These are phyloP conservation scores for Verticillium albo-atrum DNA, from an alignment of 2,329 filamentous ascomycete genomes.

Conservation along the genomic window DNA sequence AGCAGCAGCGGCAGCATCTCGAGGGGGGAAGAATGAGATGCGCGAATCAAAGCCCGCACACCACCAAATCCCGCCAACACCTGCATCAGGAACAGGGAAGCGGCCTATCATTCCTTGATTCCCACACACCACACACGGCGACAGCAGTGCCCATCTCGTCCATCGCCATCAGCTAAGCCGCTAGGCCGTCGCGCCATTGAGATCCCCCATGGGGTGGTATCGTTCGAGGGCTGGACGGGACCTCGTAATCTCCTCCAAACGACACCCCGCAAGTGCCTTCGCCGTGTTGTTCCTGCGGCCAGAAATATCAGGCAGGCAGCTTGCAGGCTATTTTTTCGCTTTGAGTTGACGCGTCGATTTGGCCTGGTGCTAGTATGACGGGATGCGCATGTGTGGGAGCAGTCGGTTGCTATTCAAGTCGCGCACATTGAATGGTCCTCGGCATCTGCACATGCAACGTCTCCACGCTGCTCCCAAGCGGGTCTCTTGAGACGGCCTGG, in stretches of 20 bases:
- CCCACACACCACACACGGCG: background rate
- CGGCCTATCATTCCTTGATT: background rate
- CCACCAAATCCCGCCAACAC: background rate
- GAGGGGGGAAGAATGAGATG: background rate
- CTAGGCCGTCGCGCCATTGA: background rate
- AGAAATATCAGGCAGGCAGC: background rate
- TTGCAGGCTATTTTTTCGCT: too few relatives aligned
- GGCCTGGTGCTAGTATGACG: too few relatives aligned
- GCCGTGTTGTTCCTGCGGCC: background rate
- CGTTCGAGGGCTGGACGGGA: background rate
- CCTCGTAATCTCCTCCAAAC: background rate
- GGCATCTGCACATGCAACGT: too few relatives aligned
- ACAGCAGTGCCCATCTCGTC: background rate
- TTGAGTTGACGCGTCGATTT: too few relatives aligned
- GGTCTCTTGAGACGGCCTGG: too few relatives aligned
- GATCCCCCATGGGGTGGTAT: background rate
- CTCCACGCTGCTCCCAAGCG: too few relatives aligned
- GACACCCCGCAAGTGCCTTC: background rate
- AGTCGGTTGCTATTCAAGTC: too few relatives aligned
- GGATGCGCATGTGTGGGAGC: too few relatives aligned
- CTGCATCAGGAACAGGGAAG: background rate
- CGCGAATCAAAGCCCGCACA: background rate
- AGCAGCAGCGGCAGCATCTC: background rate
- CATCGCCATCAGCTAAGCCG: background rate
- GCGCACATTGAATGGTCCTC: too few relatives aligned